A percentile compares a stretch with the other conserved stretches of the same genome.
phyloP scores from a whole-genome alignment of 768 basidiomycete genomes.

The Harrya chromipes region DNA sequence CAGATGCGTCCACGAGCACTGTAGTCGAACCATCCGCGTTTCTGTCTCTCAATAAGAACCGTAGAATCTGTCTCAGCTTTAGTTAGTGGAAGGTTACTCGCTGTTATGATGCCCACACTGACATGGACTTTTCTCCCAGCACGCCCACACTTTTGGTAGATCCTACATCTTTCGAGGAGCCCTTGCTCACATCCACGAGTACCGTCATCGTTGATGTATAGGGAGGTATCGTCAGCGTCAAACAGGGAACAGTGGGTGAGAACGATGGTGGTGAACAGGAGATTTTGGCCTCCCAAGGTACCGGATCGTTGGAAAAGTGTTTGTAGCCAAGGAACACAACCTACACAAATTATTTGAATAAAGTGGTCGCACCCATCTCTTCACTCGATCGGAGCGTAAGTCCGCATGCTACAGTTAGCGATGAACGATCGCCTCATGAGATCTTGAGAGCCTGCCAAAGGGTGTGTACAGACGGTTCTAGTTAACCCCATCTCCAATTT shows the following conservation, averaged over 20 bases:
- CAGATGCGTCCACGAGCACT: constrained; percentile 62
- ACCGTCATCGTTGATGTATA: constrained; percentile 56
- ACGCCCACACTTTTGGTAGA: constrained; percentile 66
- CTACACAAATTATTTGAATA: constrained; percentile 24
- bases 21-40: constrained; percentile 47
- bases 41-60: constrained; percentile 38
- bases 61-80: constrained; percentile 22
- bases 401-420: too few relatives aligned
- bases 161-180: constrained; percentile 89
- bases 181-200: constrained; percentile 70
- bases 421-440: too few relatives aligned
- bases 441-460: too few relatives aligned
- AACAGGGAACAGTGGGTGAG: constrained; percentile 23
- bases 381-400: too few relatives aligned
- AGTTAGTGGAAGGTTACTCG: constrained; percentile 23
- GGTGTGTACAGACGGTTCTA: too few relatives aligned
- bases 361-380: not conserved
- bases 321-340: constrained; percentile 19
- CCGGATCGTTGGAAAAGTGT: constrained; percentile 16
- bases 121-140: constrained; percentile 6
- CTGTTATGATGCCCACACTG: not conserved
- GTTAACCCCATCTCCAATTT: too few relatives aligned
- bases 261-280: constrained; percentile 14
- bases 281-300: not conserved
- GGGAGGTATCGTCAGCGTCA: constrained; percentile 22